Base-by-base conservation (phyloP, 2,329 filamentous ascomycete species). In the Bipolaris cookei region DNA sequence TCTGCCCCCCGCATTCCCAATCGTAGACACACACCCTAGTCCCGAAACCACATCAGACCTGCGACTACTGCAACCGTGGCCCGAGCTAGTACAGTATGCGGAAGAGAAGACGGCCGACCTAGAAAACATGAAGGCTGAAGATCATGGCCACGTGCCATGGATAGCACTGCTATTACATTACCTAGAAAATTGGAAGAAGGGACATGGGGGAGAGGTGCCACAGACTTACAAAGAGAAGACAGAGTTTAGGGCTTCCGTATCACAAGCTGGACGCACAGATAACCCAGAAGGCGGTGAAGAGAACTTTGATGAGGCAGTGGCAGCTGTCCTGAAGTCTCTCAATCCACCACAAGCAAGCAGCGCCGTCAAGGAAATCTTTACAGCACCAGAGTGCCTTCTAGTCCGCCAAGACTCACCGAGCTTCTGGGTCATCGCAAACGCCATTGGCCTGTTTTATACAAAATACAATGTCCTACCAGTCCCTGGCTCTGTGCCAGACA, bases 1-100 rank as follows among this genome's bases (percentile, higher is more conserved):
- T 65, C 80, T 97, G 25, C 89, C 91, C 8, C 82, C 86, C n/a
- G 86, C 88, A 25, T 97, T 96, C 68, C 92, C 94, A 4, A 90
- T 99, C 55, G 90, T 99, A 61, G 94, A 99, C 73, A 98, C 95
- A 42, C 95, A 99, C 71, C 95, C 95, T 0, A 92, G 96, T 62
- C 87, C 91, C 38, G 90, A 91, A 37, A 88, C 91, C 6, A 95
- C 87, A 0, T 88, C 90, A 54, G 95, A 99, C 68, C 83, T 99
- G 32, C 88, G 95, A 47, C 82, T 99, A 11, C 80, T 97, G 4
- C 85, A 84, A 32, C 94, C 95, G 34, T 99, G 95, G 94, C 85
- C 89, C 18, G 93, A 95, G 72, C 83, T 99, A 13, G 74, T 81
- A 1, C 81, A 84, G 3, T 93, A 93, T 61, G 84, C 86, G 2